A percentile compares a stretch with the other conserved stretches of the same genome.
phyloP scores from a whole-genome alignment of 2,329 filamentous ascomycete genomes.

The Cercospora beticola region DNA sequence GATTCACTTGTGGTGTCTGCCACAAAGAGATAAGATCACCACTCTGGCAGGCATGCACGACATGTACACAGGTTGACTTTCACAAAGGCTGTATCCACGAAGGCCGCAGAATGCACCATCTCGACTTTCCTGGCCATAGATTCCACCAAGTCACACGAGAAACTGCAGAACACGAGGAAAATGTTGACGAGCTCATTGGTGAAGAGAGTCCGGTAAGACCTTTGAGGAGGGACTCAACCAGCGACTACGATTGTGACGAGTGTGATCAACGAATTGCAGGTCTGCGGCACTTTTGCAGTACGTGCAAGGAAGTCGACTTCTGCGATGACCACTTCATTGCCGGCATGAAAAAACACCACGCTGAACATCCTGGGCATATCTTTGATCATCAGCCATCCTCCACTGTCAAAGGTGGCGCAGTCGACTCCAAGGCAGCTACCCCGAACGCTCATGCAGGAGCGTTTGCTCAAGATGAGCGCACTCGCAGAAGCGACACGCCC shows the following conservation, averaged over 20 bases:
- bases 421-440: background rate
- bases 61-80: background rate
- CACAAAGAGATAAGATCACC: background rate
- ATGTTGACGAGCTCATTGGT: background rate
- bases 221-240: background rate
- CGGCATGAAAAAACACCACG: slow-evolving; percentile 4
- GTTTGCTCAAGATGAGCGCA: background rate
- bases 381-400: background rate
- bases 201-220: background rate
- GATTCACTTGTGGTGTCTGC: background rate
- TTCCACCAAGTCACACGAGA: background rate
- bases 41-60: background rate
- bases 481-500: background rate
- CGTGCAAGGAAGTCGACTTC: background rate
- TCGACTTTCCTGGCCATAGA: background rate
- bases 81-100: slow-evolving; percentile 6
- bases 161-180: background rate
- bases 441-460: background rate
- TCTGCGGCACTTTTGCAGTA: background rate
- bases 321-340: slow-evolving; percentile 7
- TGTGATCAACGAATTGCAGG: background rate
- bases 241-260: background rate
- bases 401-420: background rate
- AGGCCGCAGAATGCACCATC: slow-evolving; percentile 3
- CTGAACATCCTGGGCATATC: background rate